A percentile compares a stretch with the other conserved stretches of the same genome.
These are phyloP conservation scores for Apophysomyces ossiformis DNA, from an alignment of 371 early-diverging fungal species.

Conservation along the genomic window DNA sequence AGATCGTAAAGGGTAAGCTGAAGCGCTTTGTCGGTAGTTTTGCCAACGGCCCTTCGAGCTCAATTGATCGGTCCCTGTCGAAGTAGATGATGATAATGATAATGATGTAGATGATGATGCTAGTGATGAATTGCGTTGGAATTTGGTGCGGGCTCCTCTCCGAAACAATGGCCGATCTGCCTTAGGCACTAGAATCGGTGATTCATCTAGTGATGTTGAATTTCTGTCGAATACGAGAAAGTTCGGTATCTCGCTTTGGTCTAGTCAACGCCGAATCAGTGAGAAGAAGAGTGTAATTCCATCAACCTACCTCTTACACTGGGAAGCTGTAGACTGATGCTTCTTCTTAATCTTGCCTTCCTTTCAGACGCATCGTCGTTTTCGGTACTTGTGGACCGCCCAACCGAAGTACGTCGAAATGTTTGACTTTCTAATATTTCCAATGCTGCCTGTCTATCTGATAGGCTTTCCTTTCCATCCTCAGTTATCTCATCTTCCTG, in stretches of 20 bases:
- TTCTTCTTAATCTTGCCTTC: conserved; percentile 42
- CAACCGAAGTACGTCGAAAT: conserved; percentile 2
- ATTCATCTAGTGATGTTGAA: conserved; percentile 54
- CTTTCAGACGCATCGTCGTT: conserved; percentile 18
- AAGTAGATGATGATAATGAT: conserved; percentile 21
- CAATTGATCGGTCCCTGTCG: conserved; percentile 16
- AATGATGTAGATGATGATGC: conserved; percentile 31
- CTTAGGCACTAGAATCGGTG: conserved; percentile 50
- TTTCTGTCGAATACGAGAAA: conserved; percentile 54
- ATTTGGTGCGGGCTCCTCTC: conserved; percentile 57
- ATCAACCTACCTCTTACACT: conserved; percentile 37
- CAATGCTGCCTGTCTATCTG: conserved; percentile 16
- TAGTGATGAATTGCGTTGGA: conserved; percentile 50
- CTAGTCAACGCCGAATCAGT: not conserved
- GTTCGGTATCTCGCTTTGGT: conserved; percentile 33
- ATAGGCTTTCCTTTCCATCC: conserved; percentile 11
- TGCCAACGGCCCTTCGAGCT: not conserved
- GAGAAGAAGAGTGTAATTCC: not conserved
- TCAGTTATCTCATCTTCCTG: conserved; percentile 30
- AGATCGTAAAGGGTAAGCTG: not conserved
- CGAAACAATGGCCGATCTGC: conserved; percentile 50
- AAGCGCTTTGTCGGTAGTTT: not conserved
- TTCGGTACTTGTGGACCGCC: conserved; percentile 14
- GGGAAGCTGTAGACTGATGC: conserved; percentile 48
- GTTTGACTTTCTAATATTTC: conserved; percentile 20